These are phyloP conservation scores for Botrytis deweyae DNA, from an alignment of 2,329 filamentous ascomycete genomes.

Conservation along the genomic window DNA sequence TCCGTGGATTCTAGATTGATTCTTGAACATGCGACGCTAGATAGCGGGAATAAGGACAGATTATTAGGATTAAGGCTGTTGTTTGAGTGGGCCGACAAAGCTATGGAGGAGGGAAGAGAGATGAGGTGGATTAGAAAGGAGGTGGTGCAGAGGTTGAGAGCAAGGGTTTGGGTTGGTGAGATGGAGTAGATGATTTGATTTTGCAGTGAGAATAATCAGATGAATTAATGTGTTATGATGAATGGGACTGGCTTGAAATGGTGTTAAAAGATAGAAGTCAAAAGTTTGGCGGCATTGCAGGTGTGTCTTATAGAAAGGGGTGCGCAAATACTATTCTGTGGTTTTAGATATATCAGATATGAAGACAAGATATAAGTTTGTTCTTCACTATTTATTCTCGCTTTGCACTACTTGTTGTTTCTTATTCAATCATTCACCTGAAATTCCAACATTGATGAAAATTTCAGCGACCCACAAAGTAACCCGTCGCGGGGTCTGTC, in stretches of 20 bases:
- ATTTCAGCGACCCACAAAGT: not conserved
- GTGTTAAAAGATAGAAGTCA: not conserved
- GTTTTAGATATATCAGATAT: not conserved
- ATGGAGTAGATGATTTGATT: constrained; percentile 22
- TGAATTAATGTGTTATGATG: constrained; percentile 20
- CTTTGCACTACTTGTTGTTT: not conserved
- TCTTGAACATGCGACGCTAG: constrained; percentile 50
- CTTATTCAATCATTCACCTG: not conserved
- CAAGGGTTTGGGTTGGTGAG: constrained; percentile 47
- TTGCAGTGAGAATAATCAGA: not conserved
- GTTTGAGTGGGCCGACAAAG: constrained; percentile 64
- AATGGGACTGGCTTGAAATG: not conserved
- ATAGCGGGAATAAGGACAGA: constrained; percentile 52
- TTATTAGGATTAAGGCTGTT: constrained; percentile 62
- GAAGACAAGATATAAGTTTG: not conserved
- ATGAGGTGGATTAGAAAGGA: constrained; percentile 56
- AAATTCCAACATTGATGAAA: not conserved
- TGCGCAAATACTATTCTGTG: not conserved
- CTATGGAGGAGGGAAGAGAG: constrained; percentile 43
- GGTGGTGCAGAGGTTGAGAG: constrained; percentile 54
- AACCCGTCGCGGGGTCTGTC: too few species aligned
- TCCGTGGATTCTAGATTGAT: constrained; percentile 62
- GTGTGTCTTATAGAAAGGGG: not conserved
- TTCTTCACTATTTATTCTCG: not conserved
- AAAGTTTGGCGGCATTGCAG: constrained; percentile 2